A percentile compares a stretch with the other conserved stretches of the same genome.
Evolutionary conservation across 441 rosid genomes (phyloP).

Genomic region (Pelargonium citronellum): DNA sequence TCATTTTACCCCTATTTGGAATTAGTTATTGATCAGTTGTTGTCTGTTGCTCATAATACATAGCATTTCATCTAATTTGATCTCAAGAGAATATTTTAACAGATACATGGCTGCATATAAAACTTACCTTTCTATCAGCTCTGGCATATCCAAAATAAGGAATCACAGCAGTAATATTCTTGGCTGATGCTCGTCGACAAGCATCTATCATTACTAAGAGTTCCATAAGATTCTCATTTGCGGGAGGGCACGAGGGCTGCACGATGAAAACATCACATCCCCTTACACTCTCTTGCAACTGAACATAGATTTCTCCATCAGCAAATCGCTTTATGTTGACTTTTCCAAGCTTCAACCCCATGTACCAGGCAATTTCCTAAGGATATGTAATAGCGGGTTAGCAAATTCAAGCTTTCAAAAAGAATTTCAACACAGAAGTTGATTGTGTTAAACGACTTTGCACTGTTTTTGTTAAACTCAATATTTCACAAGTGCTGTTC

Average conservation of each 20-base stretch:
- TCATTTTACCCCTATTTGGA: not conserved
- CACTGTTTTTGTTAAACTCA: not conserved
- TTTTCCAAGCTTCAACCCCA: constrained; percentile 66
- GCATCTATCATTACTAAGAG: constrained; percentile 68
- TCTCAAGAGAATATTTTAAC: not conserved
- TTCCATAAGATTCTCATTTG: constrained; percentile 75
- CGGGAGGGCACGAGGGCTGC: constrained; percentile 70
- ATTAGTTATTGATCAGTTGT: not conserved
- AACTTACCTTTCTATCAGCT: constrained; percentile 61
- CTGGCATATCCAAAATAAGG: constrained; percentile 76
- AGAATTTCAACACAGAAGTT: not conserved
- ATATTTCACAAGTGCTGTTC: not conserved
- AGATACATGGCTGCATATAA: not conserved
- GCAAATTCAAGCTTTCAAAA: constrained; percentile 4
- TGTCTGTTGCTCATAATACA: not conserved
- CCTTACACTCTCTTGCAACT: constrained; percentile 68
- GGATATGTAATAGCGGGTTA: not conserved
- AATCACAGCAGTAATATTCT: constrained; percentile 63
- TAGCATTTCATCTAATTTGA: not conserved
- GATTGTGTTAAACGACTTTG: not conserved
- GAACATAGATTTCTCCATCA: constrained; percentile 67
- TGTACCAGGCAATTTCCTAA: constrained; percentile 68
- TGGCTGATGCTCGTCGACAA: constrained; percentile 68
- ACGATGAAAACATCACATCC: constrained; percentile 64
- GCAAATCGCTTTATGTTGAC: constrained; percentile 62